These are phyloP conservation scores for Colletotrichum sojae DNA, from an alignment of 2,329 filamentous ascomycete genomes.

Conservation along the genomic window DNA sequence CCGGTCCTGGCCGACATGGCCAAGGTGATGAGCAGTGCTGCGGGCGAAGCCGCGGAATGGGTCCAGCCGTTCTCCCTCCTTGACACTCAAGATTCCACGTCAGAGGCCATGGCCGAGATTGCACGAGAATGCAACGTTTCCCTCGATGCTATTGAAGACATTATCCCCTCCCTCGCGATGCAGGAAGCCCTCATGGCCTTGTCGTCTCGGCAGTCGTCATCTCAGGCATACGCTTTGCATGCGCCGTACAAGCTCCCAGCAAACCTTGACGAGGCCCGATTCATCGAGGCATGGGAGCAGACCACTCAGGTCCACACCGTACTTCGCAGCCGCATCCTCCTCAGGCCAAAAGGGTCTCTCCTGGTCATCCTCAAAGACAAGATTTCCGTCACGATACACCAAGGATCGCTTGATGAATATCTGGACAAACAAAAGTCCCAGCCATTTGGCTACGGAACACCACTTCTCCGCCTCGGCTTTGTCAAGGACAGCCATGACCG, in stretches of 20 bases:
- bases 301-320: slow-evolving; percentile 36
- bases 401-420: neutral
- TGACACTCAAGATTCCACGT: neutral
- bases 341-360: slow-evolving; percentile 1
- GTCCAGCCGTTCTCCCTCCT: slow-evolving; percentile 5
- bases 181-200: slow-evolving; percentile 38
- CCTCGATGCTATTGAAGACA: slow-evolving; percentile 4
- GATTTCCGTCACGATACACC: neutral
- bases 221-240: slow-evolving; percentile 37
- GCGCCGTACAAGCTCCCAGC: slow-evolving; percentile 23
- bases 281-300: slow-evolving; percentile 41
- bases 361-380: slow-evolving; percentile 9
- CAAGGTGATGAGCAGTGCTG: neutral
- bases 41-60: neutral
- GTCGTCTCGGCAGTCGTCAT: slow-evolving; percentile 39
- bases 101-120: neutral
- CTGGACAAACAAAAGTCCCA: neutral
- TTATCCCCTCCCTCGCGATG: slow-evolving; percentile 15
- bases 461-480: slow-evolving; percentile 25
- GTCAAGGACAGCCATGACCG: neutral
- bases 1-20: slow-evolving; percentile 11
- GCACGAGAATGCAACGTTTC: neutral
- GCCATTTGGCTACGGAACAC: slow-evolving; percentile 18
- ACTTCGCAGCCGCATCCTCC: slow-evolving; percentile 43
- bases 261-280: slow-evolving; percentile 33